Evolutionary conservation across 805 yeast genomes (phyloP).

Genomic region (Metahyphopichia silvanorum): DNA sequence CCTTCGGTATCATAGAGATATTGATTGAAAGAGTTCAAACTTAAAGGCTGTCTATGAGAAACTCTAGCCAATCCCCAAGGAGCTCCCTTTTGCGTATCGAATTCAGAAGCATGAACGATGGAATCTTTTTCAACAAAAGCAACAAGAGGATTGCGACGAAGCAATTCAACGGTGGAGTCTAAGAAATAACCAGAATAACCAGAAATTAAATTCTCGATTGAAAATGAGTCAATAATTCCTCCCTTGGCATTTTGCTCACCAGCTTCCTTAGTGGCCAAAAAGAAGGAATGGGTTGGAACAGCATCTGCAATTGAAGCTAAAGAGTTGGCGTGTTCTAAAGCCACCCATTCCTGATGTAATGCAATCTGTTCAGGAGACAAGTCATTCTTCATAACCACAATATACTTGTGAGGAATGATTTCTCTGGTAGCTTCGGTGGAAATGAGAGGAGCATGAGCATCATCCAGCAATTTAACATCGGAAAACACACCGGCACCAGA

Average conservation of each 20-base stretch:
- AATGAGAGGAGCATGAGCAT: constrained; percentile 45
- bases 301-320: constrained; percentile 32
- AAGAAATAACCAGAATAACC: constrained; percentile 90
- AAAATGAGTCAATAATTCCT: constrained; percentile 60
- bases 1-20: constrained; percentile 70
- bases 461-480: constrained; percentile 12
- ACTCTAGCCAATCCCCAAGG: constrained; percentile 95
- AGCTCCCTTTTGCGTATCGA: constrained; percentile 73
- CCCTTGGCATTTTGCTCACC: constrained; percentile 31
- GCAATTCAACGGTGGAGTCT: constrained; percentile 66
- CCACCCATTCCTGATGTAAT: constrained; percentile 69
- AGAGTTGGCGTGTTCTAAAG: constrained; percentile 46
- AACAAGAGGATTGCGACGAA: constrained; percentile 62
- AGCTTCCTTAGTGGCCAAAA: constrained; percentile 23
- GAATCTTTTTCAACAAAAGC: constrained; percentile 76
- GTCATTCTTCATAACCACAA: constrained; percentile 75
- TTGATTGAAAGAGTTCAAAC: constrained; percentile 67
- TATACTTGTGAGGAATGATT: constrained; percentile 71
- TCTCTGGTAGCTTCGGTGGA: constrained; percentile 43
- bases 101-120: constrained; percentile 58
- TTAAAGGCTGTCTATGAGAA: constrained; percentile 73
- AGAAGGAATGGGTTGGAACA: constrained; percentile 35
- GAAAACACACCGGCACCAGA: constrained; percentile 7
- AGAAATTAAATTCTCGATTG: constrained; percentile 51
- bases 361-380: constrained; percentile 49